A percentile compares a stretch with the other conserved stretches of the same genome.
Evolutionary conservation across 441 rosid genomes (phyloP).

Genomic region (Biscutella auriculata): DNA sequence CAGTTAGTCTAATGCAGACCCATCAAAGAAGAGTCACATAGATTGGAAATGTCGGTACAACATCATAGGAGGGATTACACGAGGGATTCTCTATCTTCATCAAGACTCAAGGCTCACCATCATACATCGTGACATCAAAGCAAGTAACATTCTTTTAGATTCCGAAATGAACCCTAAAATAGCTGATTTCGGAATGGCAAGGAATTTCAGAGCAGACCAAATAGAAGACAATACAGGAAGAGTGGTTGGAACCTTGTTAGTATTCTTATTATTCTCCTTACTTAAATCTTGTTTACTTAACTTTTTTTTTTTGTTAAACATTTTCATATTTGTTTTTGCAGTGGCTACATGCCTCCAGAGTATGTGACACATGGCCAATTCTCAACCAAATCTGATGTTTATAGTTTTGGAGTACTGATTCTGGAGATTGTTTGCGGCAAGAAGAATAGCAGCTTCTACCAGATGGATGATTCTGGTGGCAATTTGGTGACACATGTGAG

Average conservation of each 20-base stretch:
- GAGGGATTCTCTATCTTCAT: slow-evolving; percentile 48
- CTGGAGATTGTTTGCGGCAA: slow-evolving; percentile 31
- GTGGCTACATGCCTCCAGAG: slow-evolving; percentile 21
- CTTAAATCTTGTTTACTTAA: neutral
- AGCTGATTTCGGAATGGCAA: slow-evolving; percentile 29
- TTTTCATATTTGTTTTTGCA: neutral
- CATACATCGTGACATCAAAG: slow-evolving; percentile 24
- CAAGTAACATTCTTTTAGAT: slow-evolving; percentile 20
- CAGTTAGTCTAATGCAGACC: slow-evolving; percentile 20
- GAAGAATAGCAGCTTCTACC: slow-evolving; percentile 18
- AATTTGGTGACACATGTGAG: slow-evolving; percentile 28
- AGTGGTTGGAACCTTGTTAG: slow-evolving; percentile 47
- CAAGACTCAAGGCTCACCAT: slow-evolving; percentile 35
- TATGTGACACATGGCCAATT: slow-evolving; percentile 27
- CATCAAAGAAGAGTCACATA: slow-evolving; percentile 15
- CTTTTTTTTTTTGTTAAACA: neutral
- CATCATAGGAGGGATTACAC: slow-evolving; percentile 34
- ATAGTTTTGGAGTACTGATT: slow-evolving; percentile 32
- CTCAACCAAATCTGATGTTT: slow-evolving; percentile 29
- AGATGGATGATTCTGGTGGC: slow-evolving; percentile 1
- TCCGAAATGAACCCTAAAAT: slow-evolving; percentile 17
- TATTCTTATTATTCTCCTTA: neutral
- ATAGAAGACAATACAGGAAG: slow-evolving; percentile 25
- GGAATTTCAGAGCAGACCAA: slow-evolving; percentile 26
- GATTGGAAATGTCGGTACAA: slow-evolving; percentile 31